phyloP scores from a whole-genome alignment of 78 protist species.

The Carpediemonas membranifera region DNA sequence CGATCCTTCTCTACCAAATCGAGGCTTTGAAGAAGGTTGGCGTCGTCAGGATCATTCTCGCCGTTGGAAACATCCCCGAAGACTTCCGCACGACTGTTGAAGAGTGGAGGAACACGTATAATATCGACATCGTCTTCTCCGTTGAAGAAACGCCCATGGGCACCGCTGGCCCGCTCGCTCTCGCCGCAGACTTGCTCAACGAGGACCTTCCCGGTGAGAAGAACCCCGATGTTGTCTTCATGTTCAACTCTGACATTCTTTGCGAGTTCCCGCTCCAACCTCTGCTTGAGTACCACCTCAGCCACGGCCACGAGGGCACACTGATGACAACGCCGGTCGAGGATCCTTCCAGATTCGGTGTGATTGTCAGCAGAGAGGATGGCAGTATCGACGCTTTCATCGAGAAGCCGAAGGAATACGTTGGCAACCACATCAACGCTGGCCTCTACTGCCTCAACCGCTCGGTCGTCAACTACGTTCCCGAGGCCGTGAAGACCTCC shows the following conservation, averaged over 20 bases:
- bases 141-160: constrained; percentile 76
- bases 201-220: neutral
- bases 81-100: constrained; percentile 19
- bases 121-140: constrained; percentile 58
- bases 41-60: constrained; percentile 70
- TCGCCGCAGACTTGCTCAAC: constrained; percentile 42
- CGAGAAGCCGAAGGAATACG: constrained; percentile 31
- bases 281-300: constrained; percentile 66
- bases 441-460: constrained; percentile 76
- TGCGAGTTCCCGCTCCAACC: constrained; percentile 73
- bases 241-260: constrained; percentile 48
- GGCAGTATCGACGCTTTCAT: neutral
- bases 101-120: neutral
- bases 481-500: constrained; percentile 28
- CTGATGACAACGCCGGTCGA: constrained; percentile 73
- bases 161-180: constrained; percentile 89
- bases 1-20: constrained; percentile 43
- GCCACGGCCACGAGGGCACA: constrained; percentile 83
- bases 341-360: constrained; percentile 75
- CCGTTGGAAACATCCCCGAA: constrained; percentile 74
- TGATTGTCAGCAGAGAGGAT: constrained; percentile 56
- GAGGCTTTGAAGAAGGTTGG: constrained; percentile 48
- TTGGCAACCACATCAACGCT: constrained; percentile 81
- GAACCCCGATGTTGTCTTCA: neutral
- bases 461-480: constrained; percentile 59